phyloP scores from a whole-genome alignment of 2,329 filamentous ascomycete genomes.

The Periconia digitata region DNA sequence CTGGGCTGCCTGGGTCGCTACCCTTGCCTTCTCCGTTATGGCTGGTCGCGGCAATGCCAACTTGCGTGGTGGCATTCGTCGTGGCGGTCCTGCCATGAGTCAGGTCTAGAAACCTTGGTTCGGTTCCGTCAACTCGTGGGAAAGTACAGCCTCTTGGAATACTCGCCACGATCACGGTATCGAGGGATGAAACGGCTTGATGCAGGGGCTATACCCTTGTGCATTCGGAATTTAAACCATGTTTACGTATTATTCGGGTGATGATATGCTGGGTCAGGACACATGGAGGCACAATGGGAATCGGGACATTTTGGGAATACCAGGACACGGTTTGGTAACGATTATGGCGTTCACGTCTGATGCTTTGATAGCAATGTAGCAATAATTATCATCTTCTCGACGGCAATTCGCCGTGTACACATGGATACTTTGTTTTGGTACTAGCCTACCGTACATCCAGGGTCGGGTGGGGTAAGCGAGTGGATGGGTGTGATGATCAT shows the following conservation, averaged over 20 bases:
- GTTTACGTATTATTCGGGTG: neutral
- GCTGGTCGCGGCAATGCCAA: slow-evolving; percentile 52
- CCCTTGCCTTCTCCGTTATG: slow-evolving; percentile 58
- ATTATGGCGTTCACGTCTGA: slow-evolving; percentile 1
- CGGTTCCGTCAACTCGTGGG: slow-evolving; percentile 17
- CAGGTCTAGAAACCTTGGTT: slow-evolving; percentile 52
- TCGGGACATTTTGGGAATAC: slow-evolving; percentile 2
- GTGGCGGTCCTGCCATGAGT: slow-evolving; percentile 54
- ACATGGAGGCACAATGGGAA: neutral
- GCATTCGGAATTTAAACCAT: neutral
- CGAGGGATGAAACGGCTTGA: neutral
- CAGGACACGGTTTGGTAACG: slow-evolving; percentile 1
- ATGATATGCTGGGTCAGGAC: neutral
- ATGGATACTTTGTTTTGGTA: too few relatives aligned
- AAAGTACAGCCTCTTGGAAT: slow-evolving; percentile 24
- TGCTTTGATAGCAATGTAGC: slow-evolving; percentile 3
- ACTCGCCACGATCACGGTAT: slow-evolving; percentile 13
- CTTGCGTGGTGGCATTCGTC: slow-evolving; percentile 51
- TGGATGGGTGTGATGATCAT: too few relatives aligned
- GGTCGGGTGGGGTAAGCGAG: too few relatives aligned
- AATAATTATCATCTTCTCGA: slow-evolving; percentile 1
- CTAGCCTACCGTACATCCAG: too few relatives aligned
- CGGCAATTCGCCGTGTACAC: too few relatives aligned
- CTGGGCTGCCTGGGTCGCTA: slow-evolving; percentile 61
- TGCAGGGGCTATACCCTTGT: neutral